A percentile compares a stretch with the other conserved stretches of the same genome.
phyloP scores from a whole-genome alignment of 768 basidiomycete genomes.

The Russula earlei region DNA sequence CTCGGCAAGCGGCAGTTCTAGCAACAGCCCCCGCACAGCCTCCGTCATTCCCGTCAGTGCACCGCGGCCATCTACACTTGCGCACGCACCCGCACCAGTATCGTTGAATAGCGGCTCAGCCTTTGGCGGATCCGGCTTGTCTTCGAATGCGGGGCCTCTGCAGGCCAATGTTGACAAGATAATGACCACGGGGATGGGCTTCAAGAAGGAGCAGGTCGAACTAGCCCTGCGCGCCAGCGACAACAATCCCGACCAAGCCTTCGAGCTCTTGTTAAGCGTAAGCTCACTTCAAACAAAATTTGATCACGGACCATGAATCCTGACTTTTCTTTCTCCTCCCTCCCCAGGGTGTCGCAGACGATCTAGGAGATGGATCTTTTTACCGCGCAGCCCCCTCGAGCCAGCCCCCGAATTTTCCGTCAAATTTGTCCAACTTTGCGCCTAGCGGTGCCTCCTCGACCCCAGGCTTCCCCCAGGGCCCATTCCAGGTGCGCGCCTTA shows the following conservation, averaged over 20 bases:
- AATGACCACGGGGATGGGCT: slow-evolving; percentile 77
- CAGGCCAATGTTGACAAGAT: slow-evolving; percentile 73
- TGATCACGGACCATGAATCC: too few relatives aligned
- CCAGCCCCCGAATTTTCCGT: slow-evolving; percentile 24
- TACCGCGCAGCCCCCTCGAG: slow-evolving; percentile 24
- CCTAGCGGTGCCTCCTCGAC: slow-evolving; percentile 27
- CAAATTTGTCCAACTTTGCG: slow-evolving; percentile 21
- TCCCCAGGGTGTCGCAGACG: slow-evolving; percentile 63
- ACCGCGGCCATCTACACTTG: background rate
- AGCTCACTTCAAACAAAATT: slow-evolving; percentile 26
- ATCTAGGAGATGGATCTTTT: too few relatives aligned
- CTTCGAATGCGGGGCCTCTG: slow-evolving; percentile 69
- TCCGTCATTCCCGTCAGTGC: slow-evolving; percentile 23
- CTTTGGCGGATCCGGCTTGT: slow-evolving; percentile 39
- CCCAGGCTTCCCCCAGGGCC: slow-evolving; percentile 48
- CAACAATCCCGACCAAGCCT: slow-evolving; percentile 94
- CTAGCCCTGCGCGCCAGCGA: slow-evolving; percentile 83
- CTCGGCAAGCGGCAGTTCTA: slow-evolving; percentile 23
- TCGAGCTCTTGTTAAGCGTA: slow-evolving; percentile 91
- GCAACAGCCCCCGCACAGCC: background rate
- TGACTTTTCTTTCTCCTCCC: background rate
- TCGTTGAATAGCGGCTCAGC: slow-evolving; percentile 16
- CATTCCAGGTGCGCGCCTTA: slow-evolving; percentile 61
- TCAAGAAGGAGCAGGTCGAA: slow-evolving; percentile 72
- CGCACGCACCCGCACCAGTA: background rate